phyloP scores from a whole-genome alignment of 345 rosid species.

The Capsella bursapastoris region DNA sequence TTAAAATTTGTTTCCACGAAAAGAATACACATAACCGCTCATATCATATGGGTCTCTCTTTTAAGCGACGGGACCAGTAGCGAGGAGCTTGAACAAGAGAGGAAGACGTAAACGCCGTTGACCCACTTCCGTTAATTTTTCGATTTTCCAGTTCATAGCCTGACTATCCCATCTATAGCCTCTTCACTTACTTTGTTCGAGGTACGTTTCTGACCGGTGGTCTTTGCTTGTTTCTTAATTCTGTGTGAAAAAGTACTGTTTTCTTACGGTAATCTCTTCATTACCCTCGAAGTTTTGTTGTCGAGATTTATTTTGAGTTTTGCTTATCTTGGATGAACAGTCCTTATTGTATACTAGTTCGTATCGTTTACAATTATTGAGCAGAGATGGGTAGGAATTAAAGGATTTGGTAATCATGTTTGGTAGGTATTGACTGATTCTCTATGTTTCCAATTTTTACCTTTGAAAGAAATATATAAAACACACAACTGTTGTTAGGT shows the following conservation, averaged over 20 bases:
- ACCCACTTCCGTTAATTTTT: neutral
- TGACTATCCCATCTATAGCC: neutral
- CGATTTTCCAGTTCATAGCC: no score
- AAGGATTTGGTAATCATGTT: slow-evolving; percentile 28
- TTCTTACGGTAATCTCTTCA: neutral
- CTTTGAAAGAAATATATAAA: neutral
- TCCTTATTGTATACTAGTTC: neutral
- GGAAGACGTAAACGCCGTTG: neutral
- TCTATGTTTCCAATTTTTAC: slow-evolving; percentile 6
- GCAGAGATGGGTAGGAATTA: neutral
- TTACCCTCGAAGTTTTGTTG: neutral
- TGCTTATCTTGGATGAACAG: neutral
- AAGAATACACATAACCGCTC: slow-evolving; percentile 11
- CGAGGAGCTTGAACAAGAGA: slow-evolving; percentile 6
- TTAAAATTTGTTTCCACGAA: neutral
- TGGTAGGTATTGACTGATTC: slow-evolving; percentile 22
- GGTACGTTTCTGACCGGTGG: neutral
- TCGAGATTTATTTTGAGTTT: no score
- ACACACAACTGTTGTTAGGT: neutral
- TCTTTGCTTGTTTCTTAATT: neutral
- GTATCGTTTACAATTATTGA: slow-evolving; percentile 12
- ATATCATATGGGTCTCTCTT: neutral
- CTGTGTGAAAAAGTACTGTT: neutral
- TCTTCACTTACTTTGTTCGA: slow-evolving; percentile 7
- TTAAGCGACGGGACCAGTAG: no score